phyloP scores from a whole-genome alignment of 2,329 filamentous ascomycete genomes.

The Talaromyces sp. region DNA sequence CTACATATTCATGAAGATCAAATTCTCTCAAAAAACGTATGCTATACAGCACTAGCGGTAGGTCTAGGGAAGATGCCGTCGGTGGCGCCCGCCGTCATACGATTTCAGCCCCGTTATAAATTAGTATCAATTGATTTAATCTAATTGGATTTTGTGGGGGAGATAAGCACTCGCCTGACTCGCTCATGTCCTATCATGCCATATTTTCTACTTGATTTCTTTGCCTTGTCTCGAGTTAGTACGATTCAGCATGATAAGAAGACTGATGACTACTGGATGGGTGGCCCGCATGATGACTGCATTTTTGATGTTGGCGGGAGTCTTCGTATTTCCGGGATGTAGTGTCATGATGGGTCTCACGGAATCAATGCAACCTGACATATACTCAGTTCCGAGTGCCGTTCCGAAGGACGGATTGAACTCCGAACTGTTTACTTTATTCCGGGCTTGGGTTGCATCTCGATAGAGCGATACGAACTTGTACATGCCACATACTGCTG shows the following conservation, averaged over 20 bases:
- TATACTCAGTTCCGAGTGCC: not conserved
- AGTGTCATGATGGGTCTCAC: not conserved
- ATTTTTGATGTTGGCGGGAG: too few species aligned
- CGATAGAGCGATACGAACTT: too few species aligned
- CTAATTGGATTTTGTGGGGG: not conserved
- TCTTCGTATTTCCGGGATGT: too few species aligned
- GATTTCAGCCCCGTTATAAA: not conserved
- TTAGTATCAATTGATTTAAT: not conserved
- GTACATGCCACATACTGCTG: too few species aligned
- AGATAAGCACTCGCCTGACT: not conserved
- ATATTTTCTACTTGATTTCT: not conserved
- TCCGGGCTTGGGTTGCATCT: not conserved
- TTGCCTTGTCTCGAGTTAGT: not conserved
- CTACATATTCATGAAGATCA: not conserved
- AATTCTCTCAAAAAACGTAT: not conserved
- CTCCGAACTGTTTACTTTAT: not conserved
- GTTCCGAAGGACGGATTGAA: too few species aligned
- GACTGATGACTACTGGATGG: not conserved
- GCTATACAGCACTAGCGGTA: not conserved
- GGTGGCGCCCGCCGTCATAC: not conserved
- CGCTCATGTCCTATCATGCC: not conserved
- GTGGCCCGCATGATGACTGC: not conserved
- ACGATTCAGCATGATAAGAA: not conserved
- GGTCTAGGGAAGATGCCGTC: not conserved
- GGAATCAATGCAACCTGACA: not conserved